Percentiles rank a stretch among this genome's conserved stretches.
phyloP scores from a whole-genome alignment of 495 filamentous ascomycete genomes.

The Penicillium robsamsonii region DNA sequence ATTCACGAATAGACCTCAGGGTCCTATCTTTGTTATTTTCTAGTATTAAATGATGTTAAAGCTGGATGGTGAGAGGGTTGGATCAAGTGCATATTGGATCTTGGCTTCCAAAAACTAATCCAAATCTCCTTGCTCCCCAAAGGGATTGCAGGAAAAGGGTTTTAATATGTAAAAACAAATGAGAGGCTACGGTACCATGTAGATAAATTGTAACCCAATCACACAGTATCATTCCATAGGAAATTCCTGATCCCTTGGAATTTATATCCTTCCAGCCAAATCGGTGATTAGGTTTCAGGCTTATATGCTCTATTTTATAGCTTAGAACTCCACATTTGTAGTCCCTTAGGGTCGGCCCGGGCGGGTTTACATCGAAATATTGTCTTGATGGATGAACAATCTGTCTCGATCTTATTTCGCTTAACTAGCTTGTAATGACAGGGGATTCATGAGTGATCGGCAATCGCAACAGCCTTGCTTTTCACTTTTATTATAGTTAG shows the following conservation, averaged over 20 bases:
- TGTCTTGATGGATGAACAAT: not conserved
- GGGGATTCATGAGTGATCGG: not conserved
- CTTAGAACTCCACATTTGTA: not conserved
- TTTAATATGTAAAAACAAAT: not conserved
- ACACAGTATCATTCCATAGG: constrained; percentile 2
- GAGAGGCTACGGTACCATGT: not conserved
- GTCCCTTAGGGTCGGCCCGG: constrained; percentile 1
- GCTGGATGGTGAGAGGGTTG: not conserved
- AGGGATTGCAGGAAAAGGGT: not conserved
- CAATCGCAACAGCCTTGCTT: not conserved
- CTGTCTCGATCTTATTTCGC: not conserved
- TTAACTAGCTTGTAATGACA: not conserved
- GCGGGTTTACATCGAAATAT: not conserved
- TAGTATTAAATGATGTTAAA: not conserved
- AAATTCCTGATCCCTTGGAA: constrained; percentile 7
- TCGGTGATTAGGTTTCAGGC: not conserved
- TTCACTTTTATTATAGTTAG: too few species aligned
- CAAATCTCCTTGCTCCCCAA: not conserved
- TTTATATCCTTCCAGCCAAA: not conserved
- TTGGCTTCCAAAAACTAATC: too few species aligned
- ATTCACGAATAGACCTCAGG: not conserved
- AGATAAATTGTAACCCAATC: not conserved
- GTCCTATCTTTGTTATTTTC: not conserved
- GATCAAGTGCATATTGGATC: not conserved
- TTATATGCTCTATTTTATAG: not conserved